Evolutionary conservation across 352 stramenopile species (phyloP), one percentile per base, ranked within the genome.

Genomic region (Globisporangium nunn): DNA sequence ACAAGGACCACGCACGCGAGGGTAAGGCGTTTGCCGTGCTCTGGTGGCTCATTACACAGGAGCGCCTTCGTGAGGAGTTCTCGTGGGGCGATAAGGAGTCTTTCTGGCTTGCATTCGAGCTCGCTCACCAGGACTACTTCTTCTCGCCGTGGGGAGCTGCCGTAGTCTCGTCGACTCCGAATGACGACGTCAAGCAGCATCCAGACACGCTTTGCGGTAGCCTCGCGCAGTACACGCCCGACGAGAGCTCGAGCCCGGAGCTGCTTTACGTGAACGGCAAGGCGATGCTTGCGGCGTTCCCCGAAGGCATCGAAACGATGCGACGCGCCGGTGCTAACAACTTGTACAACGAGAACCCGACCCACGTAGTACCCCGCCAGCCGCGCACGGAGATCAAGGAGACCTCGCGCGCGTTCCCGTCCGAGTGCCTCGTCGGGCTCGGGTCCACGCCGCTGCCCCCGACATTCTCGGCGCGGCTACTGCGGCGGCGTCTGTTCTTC

Each of bases 31-130:
- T 84, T 52, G 54, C 71, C 1, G 61, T 74, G 7, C 54, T 84
- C 31, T 78, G 65, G 64, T 68, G 49, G 44, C 59, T 84, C 8
- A 64, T 81, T 28, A 73, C 63, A 8, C 33, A 67, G 10, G 61
- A 73, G 31, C 67, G 71, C 1, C 61, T 79, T 5, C 17, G 63
- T 1, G 56, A 59, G 48, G 58, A 55, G 5, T 79, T 84, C 56
- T 81, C 71, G 2, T 75, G 65, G 28, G 71, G 71, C 14, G 71
- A 84, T 58, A 81, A 84, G 46, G 74, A 84, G 49, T 48, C 56
- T 0, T 84, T 81, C 41, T 84, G 74, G 74, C 59, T 81, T 6
- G 58, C 71, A 8, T 84, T 73, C n/a, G 74, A 84, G 33, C 50
- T 84, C 28, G 71, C 74, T 8, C 74, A 81, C 18, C 50, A 63